These are phyloP conservation scores for Talaromyces thailandensis DNA, from an alignment of 495 filamentous ascomycete species.

Conservation along the genomic window DNA sequence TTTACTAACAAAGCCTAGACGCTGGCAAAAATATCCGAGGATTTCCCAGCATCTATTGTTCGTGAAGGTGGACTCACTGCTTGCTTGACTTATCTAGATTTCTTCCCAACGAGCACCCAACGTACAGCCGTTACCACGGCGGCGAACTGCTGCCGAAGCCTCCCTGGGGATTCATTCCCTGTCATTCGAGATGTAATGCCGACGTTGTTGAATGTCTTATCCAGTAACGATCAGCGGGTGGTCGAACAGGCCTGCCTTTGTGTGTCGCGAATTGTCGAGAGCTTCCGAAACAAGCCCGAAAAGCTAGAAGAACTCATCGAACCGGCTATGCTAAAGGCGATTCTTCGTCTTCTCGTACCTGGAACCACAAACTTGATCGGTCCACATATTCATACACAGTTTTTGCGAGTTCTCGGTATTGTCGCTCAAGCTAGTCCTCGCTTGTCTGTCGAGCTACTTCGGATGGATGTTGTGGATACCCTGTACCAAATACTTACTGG, in stretches of 20 bases:
- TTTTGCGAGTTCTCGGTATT: constrained; percentile 82
- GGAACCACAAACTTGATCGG: constrained; percentile 95
- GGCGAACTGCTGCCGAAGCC: constrained; percentile 94
- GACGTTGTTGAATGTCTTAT: constrained; percentile 78
- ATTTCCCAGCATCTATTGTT: constrained; percentile 93
- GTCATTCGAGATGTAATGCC: constrained; percentile 93
- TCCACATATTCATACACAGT: constrained; percentile 92
- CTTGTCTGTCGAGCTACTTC: constrained; percentile 83
- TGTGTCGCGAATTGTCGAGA: constrained; percentile 94
- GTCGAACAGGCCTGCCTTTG: constrained; percentile 95
- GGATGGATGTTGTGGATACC: constrained; percentile 96
- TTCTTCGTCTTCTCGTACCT: constrained; percentile 84
- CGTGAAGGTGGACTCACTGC: constrained; percentile 91
- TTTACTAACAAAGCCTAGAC: constrained; percentile 42
- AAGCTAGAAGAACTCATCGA: constrained; percentile 90
- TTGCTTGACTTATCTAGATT: constrained; percentile 89
- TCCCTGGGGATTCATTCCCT: constrained; percentile 84
- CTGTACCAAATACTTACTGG: constrained; percentile 97
- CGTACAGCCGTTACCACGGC: constrained; percentile 93
- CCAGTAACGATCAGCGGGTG: constrained; percentile 89
- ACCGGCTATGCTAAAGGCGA: constrained; percentile 72
- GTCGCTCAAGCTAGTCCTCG: constrained; percentile 79
- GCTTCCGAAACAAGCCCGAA: constrained; percentile 77
- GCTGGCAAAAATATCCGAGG: constrained; percentile 92
- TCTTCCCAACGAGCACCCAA: constrained; percentile 96